Evolutionary conservation across 2,329 filamentous ascomycete species (phyloP), one percentile per base, ranked within the genome.

Genomic region (Ophiostoma sp.): DNA sequence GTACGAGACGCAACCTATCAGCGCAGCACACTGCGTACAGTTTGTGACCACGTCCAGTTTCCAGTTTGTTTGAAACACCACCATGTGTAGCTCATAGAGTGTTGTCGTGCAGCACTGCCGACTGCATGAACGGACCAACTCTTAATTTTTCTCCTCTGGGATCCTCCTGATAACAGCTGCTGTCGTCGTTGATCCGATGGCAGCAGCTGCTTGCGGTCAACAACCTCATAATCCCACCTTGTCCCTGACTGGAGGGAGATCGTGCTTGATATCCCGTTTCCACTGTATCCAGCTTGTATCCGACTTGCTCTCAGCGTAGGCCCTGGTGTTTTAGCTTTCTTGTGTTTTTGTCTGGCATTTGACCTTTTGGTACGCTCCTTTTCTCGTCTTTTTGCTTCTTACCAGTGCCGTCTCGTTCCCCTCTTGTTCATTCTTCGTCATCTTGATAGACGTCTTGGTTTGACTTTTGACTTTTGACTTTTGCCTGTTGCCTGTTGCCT

Each of bases 81-180:
- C 23, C 54, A 54, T 33, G 54, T 33, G 57, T 62, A 31, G 33
- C 27, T 17, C 27, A 33, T 60, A 33, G 27, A 62, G 27, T 62
- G 57, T 33, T 62, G 57, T 48, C 27, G 39, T 41, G 44, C 44
- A 27, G 52, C 57, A 62, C 57, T 33, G 23, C 52, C 23, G 52
- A 57, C n/a, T 31, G 52, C 52, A 57, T 57, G 52, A 57, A 57
- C 52, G 52, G 52, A 27, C 52, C 52, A 57, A 11, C 52, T 57
- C 52, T 57, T 27, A 27, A 20, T 57, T 57, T 27, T 27, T 1
- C 23, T 57, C 13, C 8, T 57, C 52, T 57, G 10, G 11, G 4
- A 10, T 13, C 44, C 20, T 7, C 17, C 17, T 57, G 52, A 31
- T 31, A 31, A 31, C 27, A 31, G 27, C 27, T 31, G 27, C 27